A percentile compares a stretch with the other conserved stretches of the same genome.
Conservation (phyloP, 2,329 filamentous ascomycete species). For the Knufia petricola region DNA sequence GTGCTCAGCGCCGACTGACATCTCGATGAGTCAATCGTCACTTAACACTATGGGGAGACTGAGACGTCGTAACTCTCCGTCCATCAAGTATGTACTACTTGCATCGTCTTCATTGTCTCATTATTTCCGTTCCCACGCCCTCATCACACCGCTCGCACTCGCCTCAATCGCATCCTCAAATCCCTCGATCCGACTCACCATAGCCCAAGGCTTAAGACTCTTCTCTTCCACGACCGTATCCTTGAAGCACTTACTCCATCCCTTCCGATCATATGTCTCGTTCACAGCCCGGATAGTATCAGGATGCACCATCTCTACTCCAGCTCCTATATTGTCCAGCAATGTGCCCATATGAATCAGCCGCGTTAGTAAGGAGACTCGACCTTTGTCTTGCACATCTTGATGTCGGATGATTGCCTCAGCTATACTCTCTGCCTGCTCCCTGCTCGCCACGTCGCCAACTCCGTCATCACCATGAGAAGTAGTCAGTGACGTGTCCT, state of each 20-base stretch:
- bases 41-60: too few relatives aligned
- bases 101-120: too few relatives aligned
- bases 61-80: too few relatives aligned
- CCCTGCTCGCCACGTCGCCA: conserved; percentile 30
- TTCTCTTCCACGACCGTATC: conserved; percentile 52
- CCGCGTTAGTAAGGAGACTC: conserved; percentile 52
- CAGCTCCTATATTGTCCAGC: conserved; percentile 55
- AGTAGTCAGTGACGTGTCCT: conserved; percentile 24
- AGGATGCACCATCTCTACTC: conserved; percentile 45
- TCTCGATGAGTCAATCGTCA: too few relatives aligned
- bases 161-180: conserved; percentile 48
- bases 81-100: too few relatives aligned
- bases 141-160: conserved; percentile 37
- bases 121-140: conserved; percentile 7
- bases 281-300: conserved; percentile 52
- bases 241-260: conserved; percentile 59
- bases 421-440: conserved; percentile 58
- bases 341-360: conserved; percentile 58
- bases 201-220: conserved; percentile 58
- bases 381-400: conserved; percentile 56
- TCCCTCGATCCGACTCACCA: conserved; percentile 46
- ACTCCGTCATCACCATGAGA: conserved; percentile 10
- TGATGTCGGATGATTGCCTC: conserved; percentile 66
- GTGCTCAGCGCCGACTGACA: too few relatives aligned
- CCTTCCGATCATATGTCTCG: conserved; percentile 46